These are phyloP conservation scores for Lithocarpus polystachyus DNA, from an alignment of 306 rosid species.

Conservation along the genomic window DNA sequence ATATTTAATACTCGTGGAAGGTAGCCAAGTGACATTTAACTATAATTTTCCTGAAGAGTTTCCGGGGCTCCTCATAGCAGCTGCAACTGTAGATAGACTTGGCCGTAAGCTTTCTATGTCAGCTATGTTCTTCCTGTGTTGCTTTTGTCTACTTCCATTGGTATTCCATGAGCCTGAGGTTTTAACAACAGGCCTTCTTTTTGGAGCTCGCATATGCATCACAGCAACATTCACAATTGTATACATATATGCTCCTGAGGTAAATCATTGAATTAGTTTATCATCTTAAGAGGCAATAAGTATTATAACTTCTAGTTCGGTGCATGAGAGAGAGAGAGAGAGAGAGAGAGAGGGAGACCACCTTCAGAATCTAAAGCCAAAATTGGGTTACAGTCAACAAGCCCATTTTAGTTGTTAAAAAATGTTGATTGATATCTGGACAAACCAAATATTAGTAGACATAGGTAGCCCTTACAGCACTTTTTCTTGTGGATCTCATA, in stretches of 20 bases:
- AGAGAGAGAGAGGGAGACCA: not conserved
- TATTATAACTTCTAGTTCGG: no score
- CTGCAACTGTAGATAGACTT: conserved; percentile 71
- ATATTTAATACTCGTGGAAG: conserved; percentile 11
- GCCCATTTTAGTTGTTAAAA: not conserved
- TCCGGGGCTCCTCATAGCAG: conserved; percentile 84
- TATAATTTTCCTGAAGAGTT: conserved; percentile 61
- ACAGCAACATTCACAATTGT: conserved; percentile 78
- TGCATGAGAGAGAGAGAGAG: no score
- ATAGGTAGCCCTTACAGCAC: not conserved
- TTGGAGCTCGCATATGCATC: conserved; percentile 97
- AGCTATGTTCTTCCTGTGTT: conserved; percentile 71
- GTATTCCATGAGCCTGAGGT: conserved; percentile 54
- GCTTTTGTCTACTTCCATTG: conserved; percentile 78
- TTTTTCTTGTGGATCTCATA: not conserved
- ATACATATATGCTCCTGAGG: conserved; percentile 98
- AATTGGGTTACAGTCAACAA: not conserved
- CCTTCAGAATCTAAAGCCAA: not conserved
- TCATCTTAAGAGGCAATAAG: not conserved
- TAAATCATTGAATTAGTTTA: conserved; percentile 23
- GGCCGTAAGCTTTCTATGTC: conserved; percentile 95
- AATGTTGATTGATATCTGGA: not conserved
- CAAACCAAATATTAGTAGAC: not conserved
- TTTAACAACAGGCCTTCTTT: conserved; percentile 70
- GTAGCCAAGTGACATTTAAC: conserved; percentile 32